Conservation (phyloP, 768 basidiomycete species). For the Russula foetens region DNA sequence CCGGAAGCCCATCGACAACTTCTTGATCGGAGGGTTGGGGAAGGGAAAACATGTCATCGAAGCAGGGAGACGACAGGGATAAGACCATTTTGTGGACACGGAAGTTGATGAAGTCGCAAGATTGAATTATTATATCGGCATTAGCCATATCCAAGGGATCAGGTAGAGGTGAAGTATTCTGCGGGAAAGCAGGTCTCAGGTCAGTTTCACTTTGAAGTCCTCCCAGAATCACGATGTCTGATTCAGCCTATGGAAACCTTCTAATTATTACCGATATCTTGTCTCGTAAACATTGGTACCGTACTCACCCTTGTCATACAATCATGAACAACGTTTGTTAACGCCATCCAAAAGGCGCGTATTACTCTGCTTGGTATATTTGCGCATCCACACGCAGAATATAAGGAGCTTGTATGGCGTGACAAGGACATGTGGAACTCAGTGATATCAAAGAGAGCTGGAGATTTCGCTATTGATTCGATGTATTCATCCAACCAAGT, state of each 20-base stretch:
- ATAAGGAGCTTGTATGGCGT: background rate
- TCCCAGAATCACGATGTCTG: background rate
- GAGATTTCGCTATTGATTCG: background rate
- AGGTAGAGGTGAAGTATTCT: background rate
- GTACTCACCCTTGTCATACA: background rate
- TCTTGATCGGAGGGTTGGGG: background rate
- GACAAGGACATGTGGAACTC: background rate
- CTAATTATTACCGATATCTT: background rate
- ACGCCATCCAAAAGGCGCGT: background rate
- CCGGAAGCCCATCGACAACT: background rate
- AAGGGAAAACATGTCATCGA: slow-evolving; percentile 17
- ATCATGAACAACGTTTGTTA: background rate
- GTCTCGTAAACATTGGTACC: too few species aligned
- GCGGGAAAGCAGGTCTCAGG: background rate
- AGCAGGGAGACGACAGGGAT: slow-evolving; percentile 4
- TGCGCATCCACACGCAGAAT: background rate
- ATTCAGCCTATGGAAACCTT: background rate
- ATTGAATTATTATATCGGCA: background rate
- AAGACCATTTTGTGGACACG: slow-evolving; percentile 10
- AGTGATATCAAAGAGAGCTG: background rate
- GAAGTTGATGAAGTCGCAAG: slow-evolving; percentile 3
- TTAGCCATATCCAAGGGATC: background rate
- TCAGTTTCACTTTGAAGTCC: background rate
- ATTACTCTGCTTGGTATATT: background rate
- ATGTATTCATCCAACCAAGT: background rate